Conservation (phyloP, 805 yeast genomes). For the Debaryomyces hansenii region DNA sequence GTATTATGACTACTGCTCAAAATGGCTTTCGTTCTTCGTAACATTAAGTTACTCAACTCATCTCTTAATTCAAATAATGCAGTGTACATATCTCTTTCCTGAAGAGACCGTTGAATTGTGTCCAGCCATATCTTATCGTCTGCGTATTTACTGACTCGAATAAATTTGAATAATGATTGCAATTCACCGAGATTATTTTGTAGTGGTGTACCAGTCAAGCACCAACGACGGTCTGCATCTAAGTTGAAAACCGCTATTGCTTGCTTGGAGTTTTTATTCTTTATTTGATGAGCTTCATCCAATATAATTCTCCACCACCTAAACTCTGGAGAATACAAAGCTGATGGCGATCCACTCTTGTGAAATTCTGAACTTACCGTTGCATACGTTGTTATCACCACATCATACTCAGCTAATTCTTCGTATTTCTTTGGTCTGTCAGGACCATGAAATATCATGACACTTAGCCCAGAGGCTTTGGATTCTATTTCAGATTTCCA, state of each 20-base stretch:
- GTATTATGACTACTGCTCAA: slow-evolving; percentile 17
- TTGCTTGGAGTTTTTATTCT: slow-evolving; percentile 91
- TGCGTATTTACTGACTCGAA: slow-evolving; percentile 25
- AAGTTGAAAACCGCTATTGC: slow-evolving; percentile 28
- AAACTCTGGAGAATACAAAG: slow-evolving; percentile 17
- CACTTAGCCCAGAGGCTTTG: slow-evolving; percentile 35
- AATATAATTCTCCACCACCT: slow-evolving; percentile 58
- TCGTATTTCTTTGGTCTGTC: slow-evolving; percentile 10
- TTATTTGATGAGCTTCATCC: slow-evolving; percentile 91
- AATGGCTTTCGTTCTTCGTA: slow-evolving; percentile 46
- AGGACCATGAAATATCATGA: slow-evolving; percentile 29
- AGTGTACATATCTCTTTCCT: slow-evolving; percentile 8
- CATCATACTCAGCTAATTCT: slow-evolving; percentile 24
- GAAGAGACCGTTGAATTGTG: neutral
- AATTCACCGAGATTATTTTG: slow-evolving; percentile 84
- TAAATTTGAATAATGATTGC: slow-evolving; percentile 89
- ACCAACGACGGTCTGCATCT: slow-evolving; percentile 70
- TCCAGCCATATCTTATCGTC: slow-evolving; percentile 5
- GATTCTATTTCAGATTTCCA: slow-evolving; percentile 38
- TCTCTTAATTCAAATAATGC: slow-evolving; percentile 12
- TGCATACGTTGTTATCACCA: slow-evolving; percentile 32
- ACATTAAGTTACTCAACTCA: slow-evolving; percentile 36
- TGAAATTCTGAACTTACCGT: slow-evolving; percentile 16
- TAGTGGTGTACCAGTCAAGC: slow-evolving; percentile 92
- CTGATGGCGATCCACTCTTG: slow-evolving; percentile 13